Evolutionary conservation across 176 grass and related monocot species (phyloP), one percentile per base, ranked within the genome.

Genomic region (Oryza longistaminata): DNA sequence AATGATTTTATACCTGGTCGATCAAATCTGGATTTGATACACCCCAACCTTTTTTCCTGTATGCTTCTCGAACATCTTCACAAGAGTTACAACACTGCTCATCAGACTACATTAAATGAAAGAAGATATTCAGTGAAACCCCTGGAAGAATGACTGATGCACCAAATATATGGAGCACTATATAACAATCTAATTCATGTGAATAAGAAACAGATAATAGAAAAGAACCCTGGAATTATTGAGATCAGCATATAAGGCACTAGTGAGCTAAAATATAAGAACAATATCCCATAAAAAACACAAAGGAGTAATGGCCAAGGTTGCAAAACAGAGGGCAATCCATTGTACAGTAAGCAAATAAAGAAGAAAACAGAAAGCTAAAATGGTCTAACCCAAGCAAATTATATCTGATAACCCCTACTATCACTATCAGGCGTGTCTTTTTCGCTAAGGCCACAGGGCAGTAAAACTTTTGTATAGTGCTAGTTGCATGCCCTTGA

Each of bases 41-140:
- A 58, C 96, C 96, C 93, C 93, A 96, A 67, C 96, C 96, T 73
- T 99, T 99, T 80, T 92, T 95, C 75, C 91, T 86, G 81, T 99
- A 96, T 73, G 96, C 96, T 88, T 99, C 96, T 26, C 91, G 85
- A 33, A 99, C 93, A 88, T 99, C 96, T 79, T 99, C 96, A 84
- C 96, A 99, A 14, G 93, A 49, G 91, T 99, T 99, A 86, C 96
- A 99, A 82, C 96, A 99, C 71, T 96, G 82, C 26, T 65, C 90
- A 89, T 94, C 90, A 81, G 91, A 89, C 96, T 99, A 80, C 85
- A 87, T 88, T 67, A 27, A 90, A 85, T 66, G 58, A 88, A 72
- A 64, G 8, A 25, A 84, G 40, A 87, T 29, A 6, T 55, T 84
- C 34, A 70, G 70, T 87, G 37, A 64, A 76, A 44, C 49, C 24